Evolutionary conservation across 1,284 basidiomycete species (phyloP).

Genomic region (Wallemia mellicola): DNA sequence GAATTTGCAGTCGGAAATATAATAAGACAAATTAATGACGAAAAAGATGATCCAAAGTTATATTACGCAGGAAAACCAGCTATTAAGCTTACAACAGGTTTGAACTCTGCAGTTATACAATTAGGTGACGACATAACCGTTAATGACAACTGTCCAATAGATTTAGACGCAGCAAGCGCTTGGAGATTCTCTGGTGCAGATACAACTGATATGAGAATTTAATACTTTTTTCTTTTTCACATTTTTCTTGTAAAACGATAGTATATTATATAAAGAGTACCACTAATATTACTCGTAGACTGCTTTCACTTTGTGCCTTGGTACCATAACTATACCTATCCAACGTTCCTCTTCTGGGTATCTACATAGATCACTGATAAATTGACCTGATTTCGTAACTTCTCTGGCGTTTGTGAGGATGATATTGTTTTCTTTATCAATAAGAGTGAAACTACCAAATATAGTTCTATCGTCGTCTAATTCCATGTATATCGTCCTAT

Average conservation of each 20-base stretch:
- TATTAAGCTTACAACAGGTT: not conserved
- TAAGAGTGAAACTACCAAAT: not conserved
- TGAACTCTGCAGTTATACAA: not conserved
- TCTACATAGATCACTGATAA: not conserved
- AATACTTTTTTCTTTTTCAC: not conserved
- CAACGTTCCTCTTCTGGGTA: not conserved
- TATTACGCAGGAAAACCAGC: not conserved
- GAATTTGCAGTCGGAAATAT: constrained; percentile 15
- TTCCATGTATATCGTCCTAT: not conserved
- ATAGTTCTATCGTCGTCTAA: not conserved
- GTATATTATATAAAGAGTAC: too few relatives aligned
- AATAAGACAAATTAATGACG: constrained; percentile 11
- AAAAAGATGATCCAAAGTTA: not conserved
- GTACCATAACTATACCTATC: not conserved
- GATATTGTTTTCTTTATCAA: not conserved
- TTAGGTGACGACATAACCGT: not conserved
- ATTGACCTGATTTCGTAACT: not conserved
- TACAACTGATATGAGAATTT: not conserved
- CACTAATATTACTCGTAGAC: not conserved
- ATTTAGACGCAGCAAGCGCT: not conserved
- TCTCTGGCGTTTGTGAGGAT: not conserved
- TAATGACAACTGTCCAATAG: not conserved
- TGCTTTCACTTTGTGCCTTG: not conserved
- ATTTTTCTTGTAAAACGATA: not conserved
- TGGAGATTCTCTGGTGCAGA: not conserved